Percentiles rank a stretch among this genome's conserved stretches.
These are phyloP conservation scores for Atalantia buxifolia DNA, from an alignment of 345 rosid genomes.

Conservation along the genomic window DNA sequence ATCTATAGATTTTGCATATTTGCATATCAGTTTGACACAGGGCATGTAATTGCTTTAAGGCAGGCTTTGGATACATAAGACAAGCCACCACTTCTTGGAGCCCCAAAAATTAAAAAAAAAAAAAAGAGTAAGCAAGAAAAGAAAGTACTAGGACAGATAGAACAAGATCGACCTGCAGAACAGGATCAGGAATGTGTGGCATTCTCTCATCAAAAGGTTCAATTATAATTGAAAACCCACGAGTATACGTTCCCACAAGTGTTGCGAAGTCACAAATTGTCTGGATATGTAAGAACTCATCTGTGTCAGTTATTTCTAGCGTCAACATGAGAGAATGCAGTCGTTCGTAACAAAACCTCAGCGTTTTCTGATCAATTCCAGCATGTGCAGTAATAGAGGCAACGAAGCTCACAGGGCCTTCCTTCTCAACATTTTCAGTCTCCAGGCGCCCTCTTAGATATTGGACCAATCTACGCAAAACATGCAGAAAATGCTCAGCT, in stretches of 20 bases:
- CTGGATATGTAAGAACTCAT: constrained; percentile 90
- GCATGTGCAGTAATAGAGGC: constrained; percentile 66
- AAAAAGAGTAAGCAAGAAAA: background rate
- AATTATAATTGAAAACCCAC: constrained; percentile 91
- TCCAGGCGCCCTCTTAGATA: constrained; percentile 74
- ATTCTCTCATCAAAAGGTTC: constrained; percentile 98
- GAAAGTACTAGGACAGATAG: background rate
- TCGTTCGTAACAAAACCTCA: constrained; percentile 95
- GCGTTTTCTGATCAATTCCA: constrained; percentile 90
- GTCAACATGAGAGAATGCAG: constrained; percentile 94
- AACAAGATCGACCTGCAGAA: constrained; percentile 64
- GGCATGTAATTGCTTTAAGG: background rate
- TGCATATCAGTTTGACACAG: background rate
- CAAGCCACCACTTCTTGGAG: background rate
- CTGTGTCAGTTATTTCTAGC: constrained; percentile 91
- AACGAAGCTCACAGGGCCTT: constrained; percentile 86
- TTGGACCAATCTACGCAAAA: constrained; percentile 84
- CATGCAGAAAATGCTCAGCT: constrained; percentile 94
- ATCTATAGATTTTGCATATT: background rate
- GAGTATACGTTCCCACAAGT: constrained; percentile 83
- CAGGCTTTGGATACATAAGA: background rate
- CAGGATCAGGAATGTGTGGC: constrained; percentile 98
- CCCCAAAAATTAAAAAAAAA: too few species aligned
- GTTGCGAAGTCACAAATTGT: constrained; percentile 97
- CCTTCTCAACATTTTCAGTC: constrained; percentile 88